Evolutionary conservation across 352 stramenopile species (phyloP), one percentile per base, ranked within the genome.

Genomic region (Plasmopara viticola): DNA sequence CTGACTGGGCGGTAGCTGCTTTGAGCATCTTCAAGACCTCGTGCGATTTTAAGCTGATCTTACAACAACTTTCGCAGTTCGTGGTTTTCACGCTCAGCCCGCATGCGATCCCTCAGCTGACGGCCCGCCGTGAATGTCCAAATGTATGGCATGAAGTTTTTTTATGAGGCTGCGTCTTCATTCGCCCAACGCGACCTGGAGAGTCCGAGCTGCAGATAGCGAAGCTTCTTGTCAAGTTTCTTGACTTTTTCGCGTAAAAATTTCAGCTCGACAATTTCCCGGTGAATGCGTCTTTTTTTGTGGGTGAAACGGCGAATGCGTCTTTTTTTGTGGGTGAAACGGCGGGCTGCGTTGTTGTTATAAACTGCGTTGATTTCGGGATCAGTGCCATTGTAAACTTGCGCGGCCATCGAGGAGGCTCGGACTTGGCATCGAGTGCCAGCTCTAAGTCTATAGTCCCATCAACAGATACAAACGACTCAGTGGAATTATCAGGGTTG

Each of bases 231-330:
- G 29, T 72, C 64, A 20, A 72, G 63, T 51, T 72, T 60, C 20
- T 62, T 60, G 18, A 62, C 64, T 56, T 72, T 67, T 29, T 43
- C 35, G 6, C 61, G 60, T 37, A 72, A 25, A 38, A 57, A 64
- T 43, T 69, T 60, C 18, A 72, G 52, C 42, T 74, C 65, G 17
- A 71, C 46, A 31, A 68, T 63, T 49, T 68, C 60, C 15, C 60
- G 55, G 2, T 55, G 60, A 20, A 68, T 56, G n/a, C 60, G 60
- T 51, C 60, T 65, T 46, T 68, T 68, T 67, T 68, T n/a, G 53
- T 40, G 0, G 54, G 53, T 0, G 53, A 54, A 6, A 50, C 56
- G 9, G 40, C 30, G 2, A 20, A 68, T 56, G n/a, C 60, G 60
- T 51, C 60, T 65, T 46, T 68, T 44, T 67, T 68, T n/a, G 53